Percentiles rank a stretch among this genome's conserved stretches.
These are phyloP conservation scores for Aulographum hederae DNA, from an alignment of 2,329 filamentous ascomycete species.

Conservation along the genomic window DNA sequence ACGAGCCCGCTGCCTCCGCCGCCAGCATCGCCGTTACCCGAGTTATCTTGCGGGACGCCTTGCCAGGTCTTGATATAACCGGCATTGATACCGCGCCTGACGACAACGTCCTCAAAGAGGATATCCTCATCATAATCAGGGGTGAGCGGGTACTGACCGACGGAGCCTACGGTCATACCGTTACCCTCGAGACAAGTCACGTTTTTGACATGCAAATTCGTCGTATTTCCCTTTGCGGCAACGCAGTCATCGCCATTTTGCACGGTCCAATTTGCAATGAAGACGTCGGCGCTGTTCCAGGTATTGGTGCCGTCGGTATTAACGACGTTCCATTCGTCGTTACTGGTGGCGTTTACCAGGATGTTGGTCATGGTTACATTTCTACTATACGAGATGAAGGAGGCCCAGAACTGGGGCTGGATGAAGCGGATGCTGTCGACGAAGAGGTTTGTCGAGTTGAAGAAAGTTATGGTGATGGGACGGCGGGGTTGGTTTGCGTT, in stretches of 20 bases:
- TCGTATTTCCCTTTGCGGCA: not conserved
- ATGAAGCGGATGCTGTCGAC: not conserved
- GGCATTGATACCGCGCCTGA: not conserved
- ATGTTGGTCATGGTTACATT: not conserved
- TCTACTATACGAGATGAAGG: not conserved
- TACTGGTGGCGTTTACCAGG: not conserved
- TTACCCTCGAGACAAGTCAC: not conserved
- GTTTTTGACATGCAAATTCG: not conserved
- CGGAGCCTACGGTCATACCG: not conserved
- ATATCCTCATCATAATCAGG: not conserved
- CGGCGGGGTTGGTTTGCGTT: not conserved
- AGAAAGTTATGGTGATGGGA: not conserved
- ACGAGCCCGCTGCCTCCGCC: not conserved
- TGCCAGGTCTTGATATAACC: not conserved
- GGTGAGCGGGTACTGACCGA: not conserved
- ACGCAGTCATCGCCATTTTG: not conserved
- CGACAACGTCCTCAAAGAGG: not conserved
- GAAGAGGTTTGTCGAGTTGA: not conserved
- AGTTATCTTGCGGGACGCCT: not conserved
- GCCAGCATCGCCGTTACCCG: not conserved
- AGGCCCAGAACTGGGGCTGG: not conserved
- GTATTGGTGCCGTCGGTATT: constrained; percentile 1
- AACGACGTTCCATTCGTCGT: not conserved
- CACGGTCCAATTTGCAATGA: not conserved
- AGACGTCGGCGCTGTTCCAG: not conserved